Base-by-base conservation (phyloP, 306 rosid species). In the Glycine tomentella region DNA sequence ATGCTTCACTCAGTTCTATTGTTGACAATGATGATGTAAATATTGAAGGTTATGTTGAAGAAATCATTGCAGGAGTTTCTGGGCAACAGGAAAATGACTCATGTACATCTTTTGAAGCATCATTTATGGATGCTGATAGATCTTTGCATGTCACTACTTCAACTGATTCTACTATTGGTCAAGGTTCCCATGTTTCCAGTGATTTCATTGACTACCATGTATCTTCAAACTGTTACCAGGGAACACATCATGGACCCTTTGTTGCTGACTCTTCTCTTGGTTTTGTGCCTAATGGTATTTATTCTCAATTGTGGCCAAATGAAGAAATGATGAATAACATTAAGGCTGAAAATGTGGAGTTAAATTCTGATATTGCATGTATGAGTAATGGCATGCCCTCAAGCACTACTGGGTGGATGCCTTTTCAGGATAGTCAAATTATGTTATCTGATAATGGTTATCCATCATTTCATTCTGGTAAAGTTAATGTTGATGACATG, bases 11-110 rank as follows among this genome's bases (percentile, higher is more conserved):
- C 57, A 78, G 86, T 78, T 69, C 89, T 74, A 76, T 84, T 34
- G 69, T 85, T n/a, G 89, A 83, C 75, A 75, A 75, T 59, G 57
- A 7, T 17, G 88, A 82, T 84, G 74, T 69, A 72, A 78, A 44
- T 20, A 20, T 20, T 20, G 20, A 20, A 20, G 20, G 20, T 20
- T 20, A 20, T 16, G 56, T 6, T 69, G 58, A 48, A 74, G 82
- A 88, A n/a, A 82, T 80, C 70, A 16, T 65, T 46, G 90, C 74
- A 11, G 75, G 42, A 34, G 86, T 72, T 72, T 65, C 83, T 81
- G 89, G 90, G 83, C 87, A 75, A 59, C 89, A 86, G 4, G 94
- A 86, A 82, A 84, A 88, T 84, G 88, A 84, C 82, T 85, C 87
- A 0, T 82, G 89, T 80, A 69, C 92, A 55, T 86, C 93, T 83